Evolutionary conservation across 179 eudicot genomes (phyloP).

Genomic region (Silene vulgaris): DNA sequence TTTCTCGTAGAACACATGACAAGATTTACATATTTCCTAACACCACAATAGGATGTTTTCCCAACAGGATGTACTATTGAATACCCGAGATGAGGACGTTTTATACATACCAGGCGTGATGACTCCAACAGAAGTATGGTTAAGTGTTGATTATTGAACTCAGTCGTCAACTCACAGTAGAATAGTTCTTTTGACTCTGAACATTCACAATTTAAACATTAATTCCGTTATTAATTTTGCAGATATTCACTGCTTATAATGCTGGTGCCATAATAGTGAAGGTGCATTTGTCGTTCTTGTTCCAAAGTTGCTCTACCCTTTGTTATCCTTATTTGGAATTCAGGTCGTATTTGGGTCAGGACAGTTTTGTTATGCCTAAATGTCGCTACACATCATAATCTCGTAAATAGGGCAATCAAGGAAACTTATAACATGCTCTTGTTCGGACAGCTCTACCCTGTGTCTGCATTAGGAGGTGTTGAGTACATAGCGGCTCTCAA

Average conservation of each 20-base stretch:
- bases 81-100: slow-evolving; percentile 40
- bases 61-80: slow-evolving; percentile 49
- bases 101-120: slow-evolving; percentile 84
- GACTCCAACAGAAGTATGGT: slow-evolving; percentile 85
- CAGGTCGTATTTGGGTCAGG: no score
- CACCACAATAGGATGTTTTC: neutral
- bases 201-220: neutral
- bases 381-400: no score
- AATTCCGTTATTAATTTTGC: slow-evolving; percentile 17
- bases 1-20: neutral
- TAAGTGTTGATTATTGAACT: neutral
- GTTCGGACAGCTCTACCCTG: slow-evolving; percentile 64
- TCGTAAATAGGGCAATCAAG: neutral
- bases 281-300: slow-evolving; percentile 35
- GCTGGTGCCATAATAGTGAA: slow-evolving; percentile 78
- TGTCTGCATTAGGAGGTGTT: slow-evolving; percentile 71
- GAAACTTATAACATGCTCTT: neutral
- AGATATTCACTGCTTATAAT: slow-evolving; percentile 61
- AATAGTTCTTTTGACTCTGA: neutral
- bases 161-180: neutral
- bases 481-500: slow-evolving; percentile 60
- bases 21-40: neutral
- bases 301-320: slow-evolving; percentile 28
- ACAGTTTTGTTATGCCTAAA: no score
- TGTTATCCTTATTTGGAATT: slow-evolving; percentile 21